These are phyloP conservation scores for Syncephalastrum contaminatum DNA, from an alignment of 371 early-diverging fungal species.

Conservation along the genomic window DNA sequence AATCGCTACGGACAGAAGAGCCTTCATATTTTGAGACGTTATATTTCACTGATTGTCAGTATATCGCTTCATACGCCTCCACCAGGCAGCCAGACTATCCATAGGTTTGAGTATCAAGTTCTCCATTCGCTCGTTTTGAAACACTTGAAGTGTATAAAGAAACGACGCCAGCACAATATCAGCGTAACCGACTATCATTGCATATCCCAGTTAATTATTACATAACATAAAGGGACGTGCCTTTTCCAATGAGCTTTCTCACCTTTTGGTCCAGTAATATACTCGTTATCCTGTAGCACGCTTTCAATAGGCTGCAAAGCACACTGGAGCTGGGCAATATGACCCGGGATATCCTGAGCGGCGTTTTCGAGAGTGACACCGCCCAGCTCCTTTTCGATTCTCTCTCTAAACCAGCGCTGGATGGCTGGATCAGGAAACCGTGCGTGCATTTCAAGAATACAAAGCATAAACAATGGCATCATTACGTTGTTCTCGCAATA, in stretches of 20 bases:
- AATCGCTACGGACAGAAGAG: too few species aligned
- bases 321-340: background rate
- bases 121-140: constrained; percentile 4
- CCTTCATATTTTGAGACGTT: too few species aligned
- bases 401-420: constrained; percentile 12
- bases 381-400: constrained; percentile 1
- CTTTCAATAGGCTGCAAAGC: background rate
- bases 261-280: constrained; percentile 6
- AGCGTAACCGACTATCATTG: constrained; percentile 6
- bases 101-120: background rate
- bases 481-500: constrained; percentile 1
- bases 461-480: background rate
- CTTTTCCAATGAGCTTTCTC: background rate
- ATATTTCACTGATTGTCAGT: background rate
- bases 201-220: too few species aligned
- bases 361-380: constrained; percentile 2
- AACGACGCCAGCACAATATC: constrained; percentile 9
- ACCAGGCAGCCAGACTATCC: background rate
- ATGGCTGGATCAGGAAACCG: background rate
- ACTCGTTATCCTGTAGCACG: constrained; percentile 1
- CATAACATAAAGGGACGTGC: too few species aligned
- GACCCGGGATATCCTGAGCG: background rate
- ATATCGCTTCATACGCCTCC: background rate
- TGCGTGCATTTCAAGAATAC: background rate
- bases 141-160: constrained; percentile 1